A percentile compares a stretch with the other conserved stretches of the same genome.
These are phyloP conservation scores for Microdochium nivale DNA, from an alignment of 2,329 filamentous ascomycete species.

Conservation along the genomic window DNA sequence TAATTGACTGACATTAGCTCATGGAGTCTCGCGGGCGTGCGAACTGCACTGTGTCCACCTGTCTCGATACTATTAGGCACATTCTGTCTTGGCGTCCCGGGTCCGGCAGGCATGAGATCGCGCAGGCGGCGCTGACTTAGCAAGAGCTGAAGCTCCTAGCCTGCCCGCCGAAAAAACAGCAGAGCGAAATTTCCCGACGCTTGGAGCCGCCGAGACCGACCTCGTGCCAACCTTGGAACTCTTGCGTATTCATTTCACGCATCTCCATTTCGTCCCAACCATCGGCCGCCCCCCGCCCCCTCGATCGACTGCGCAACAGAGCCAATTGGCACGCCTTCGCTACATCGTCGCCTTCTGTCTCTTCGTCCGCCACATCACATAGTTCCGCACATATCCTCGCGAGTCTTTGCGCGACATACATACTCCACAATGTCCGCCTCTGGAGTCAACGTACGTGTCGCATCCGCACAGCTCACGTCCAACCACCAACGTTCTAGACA, in stretches of 20 bases:
- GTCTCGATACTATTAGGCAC: background rate
- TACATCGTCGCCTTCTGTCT: slow-evolving; percentile 4
- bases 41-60: background rate
- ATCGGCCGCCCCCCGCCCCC: slow-evolving; percentile 27
- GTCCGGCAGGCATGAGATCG: background rate
- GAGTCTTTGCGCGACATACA: slow-evolving; percentile 28
- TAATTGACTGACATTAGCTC: background rate
- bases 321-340: slow-evolving; percentile 36
- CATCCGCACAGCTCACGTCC: slow-evolving; percentile 5
- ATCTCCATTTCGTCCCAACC: slow-evolving; percentile 9
- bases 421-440: slow-evolving; percentile 31
- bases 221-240: slow-evolving; percentile 15
- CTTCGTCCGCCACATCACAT: slow-evolving; percentile 8
- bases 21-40: background rate
- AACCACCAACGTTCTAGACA: background rate
- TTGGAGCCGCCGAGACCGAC: slow-evolving; percentile 2
- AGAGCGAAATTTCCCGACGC: slow-evolving; percentile 31
- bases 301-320: slow-evolving; percentile 19
- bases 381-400: slow-evolving; percentile 12
- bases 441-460: slow-evolving; percentile 56
- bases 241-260: slow-evolving; percentile 14
- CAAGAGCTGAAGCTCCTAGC: background rate
- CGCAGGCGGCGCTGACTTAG: background rate
- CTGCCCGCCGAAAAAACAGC: slow-evolving; percentile 9
- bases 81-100: background rate